phyloP scores from a whole-genome alignment of 192 early-diverging fungal species.

The Allomyces macrogynus region DNA sequence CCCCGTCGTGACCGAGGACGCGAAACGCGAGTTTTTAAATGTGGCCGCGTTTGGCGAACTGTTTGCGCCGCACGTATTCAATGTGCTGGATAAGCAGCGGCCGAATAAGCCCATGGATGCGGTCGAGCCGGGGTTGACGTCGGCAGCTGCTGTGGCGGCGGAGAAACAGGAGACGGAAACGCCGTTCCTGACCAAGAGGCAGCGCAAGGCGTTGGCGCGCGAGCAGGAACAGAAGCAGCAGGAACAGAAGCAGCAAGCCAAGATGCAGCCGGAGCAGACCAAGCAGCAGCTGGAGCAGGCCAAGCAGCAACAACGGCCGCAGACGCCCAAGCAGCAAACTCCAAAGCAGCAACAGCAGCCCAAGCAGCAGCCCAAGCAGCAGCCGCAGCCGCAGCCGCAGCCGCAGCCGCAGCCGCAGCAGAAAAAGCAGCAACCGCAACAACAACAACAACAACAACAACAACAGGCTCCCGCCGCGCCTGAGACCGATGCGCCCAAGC shows the following conservation, averaged over 20 bases:
- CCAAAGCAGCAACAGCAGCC: too few species aligned
- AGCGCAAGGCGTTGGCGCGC: slow-evolving; percentile 11
- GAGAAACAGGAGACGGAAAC: slow-evolving; percentile 13
- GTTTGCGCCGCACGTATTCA: slow-evolving; percentile 1
- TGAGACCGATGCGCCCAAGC: slow-evolving; percentile 7
- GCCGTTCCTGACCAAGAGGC: slow-evolving; percentile 16
- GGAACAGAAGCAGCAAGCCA: too few species aligned
- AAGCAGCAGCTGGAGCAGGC: slow-evolving; percentile 12
- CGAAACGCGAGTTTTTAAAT: not conserved
- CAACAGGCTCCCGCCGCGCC: slow-evolving; percentile 14
- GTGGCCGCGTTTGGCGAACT: slow-evolving; percentile 1
- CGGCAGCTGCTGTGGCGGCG: slow-evolving; percentile 11
- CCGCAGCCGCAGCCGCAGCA: too few species aligned
- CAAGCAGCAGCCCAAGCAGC: too few species aligned
- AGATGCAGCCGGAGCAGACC: slow-evolving; percentile 15
- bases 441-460: slow-evolving; percentile 9
- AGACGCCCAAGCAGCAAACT: too few species aligned
- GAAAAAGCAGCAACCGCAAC: slow-evolving; percentile 4
- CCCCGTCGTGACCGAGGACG: not conserved
- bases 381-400: too few species aligned
- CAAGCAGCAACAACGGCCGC: slow-evolving; percentile 4
- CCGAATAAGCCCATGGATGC: slow-evolving; percentile 10
- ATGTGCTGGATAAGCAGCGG: slow-evolving; percentile 3
- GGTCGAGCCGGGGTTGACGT: too few species aligned
- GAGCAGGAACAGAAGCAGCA: slow-evolving; percentile 1